Evolutionary conservation across 2,329 filamentous ascomycete genomes (phyloP), one percentile per base, ranked within the genome.

Genomic region (Clarireedia monteithiana): DNA sequence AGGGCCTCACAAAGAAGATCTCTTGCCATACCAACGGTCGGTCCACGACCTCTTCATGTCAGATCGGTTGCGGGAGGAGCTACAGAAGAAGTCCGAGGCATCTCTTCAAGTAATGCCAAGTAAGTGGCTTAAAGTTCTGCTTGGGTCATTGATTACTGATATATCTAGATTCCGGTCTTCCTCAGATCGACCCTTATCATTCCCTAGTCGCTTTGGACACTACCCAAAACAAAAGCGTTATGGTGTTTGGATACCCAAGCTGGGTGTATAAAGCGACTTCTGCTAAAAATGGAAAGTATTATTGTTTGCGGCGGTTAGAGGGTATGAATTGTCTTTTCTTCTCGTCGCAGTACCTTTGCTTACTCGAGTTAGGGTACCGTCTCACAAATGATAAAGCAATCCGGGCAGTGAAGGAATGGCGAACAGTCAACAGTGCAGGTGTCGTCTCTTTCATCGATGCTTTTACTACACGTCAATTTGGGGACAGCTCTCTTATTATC

Each of bases 251-350:
- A 27, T 95, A 90, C 66, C 83, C 86, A 5, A 96, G 87, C 64
- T 97, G 91, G 90, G 83, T 96, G 0, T 99, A 96, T 75, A 97
- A 97, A 74, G 92, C 91, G 7, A 85, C 86, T 24, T 95, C 90
- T 6, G 86, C 82, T 70, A 94, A 94, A 68, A 92, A 92, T 64
- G 94, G 91, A 10, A 85, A 88, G 62, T 83, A 85, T n/a, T 97
- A 95, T 71, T 90, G 86, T 56, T 75, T 99, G 48, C 82, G 94
- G 60, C 81, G 94, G 59, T 80, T 99, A 23, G 91, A 96, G 77
- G 88, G 84, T 83, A 70, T 53, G 69, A 56, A 12, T 40, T 12
- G 40, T 46, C 14, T 17, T 10, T 23, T 14, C 27, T 2, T 17
- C 34, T n/a, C 20, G 5, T 26, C 44, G 0, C 24, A 40, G 24